phyloP scores from a whole-genome alignment of 2,329 filamentous ascomycete genomes.

The Fusarium verticillioides region DNA sequence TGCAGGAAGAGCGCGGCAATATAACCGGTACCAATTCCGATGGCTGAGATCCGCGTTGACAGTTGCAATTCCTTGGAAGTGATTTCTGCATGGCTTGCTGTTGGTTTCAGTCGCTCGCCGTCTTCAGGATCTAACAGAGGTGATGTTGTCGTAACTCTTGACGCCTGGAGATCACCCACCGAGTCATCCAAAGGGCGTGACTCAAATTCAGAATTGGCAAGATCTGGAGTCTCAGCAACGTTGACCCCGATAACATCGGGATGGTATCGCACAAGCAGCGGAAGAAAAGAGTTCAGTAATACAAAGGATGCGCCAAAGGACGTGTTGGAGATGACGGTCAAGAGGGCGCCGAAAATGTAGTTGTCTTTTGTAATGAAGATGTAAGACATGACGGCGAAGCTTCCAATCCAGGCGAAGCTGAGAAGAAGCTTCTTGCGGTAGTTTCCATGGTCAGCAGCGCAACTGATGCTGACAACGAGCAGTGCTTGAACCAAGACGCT shows the following conservation, averaged over 20 bases:
- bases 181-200: slow-evolving; percentile 52
- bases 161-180: slow-evolving; percentile 43
- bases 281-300: slow-evolving; percentile 92
- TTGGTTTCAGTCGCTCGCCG: slow-evolving; percentile 50
- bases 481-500: slow-evolving; percentile 90
- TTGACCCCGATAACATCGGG: slow-evolving; percentile 59
- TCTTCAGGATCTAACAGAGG: slow-evolving; percentile 59
- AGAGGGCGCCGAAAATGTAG: slow-evolving; percentile 82
- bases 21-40: slow-evolving; percentile 94
- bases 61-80: slow-evolving; percentile 78
- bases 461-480: slow-evolving; percentile 95
- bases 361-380: slow-evolving; percentile 78
- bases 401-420: slow-evolving; percentile 84
- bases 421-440: slow-evolving; percentile 91
- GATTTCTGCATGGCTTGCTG: slow-evolving; percentile 59
- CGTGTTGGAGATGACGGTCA: slow-evolving; percentile 92
- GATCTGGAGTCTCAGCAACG: slow-evolving; percentile 44
- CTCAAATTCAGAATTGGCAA: slow-evolving; percentile 48
- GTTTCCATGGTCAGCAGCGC: slow-evolving; percentile 91
- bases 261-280: slow-evolving; percentile 89
- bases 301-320: slow-evolving; percentile 97
- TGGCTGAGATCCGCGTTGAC: slow-evolving; percentile 90
- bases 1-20: slow-evolving; percentile 87
- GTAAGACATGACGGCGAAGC: slow-evolving; percentile 87
- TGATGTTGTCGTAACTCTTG: slow-evolving; percentile 56